These are phyloP conservation scores for Myxozyma mucilagina DNA, from an alignment of 805 yeast genomes.

Conservation along the genomic window DNA sequence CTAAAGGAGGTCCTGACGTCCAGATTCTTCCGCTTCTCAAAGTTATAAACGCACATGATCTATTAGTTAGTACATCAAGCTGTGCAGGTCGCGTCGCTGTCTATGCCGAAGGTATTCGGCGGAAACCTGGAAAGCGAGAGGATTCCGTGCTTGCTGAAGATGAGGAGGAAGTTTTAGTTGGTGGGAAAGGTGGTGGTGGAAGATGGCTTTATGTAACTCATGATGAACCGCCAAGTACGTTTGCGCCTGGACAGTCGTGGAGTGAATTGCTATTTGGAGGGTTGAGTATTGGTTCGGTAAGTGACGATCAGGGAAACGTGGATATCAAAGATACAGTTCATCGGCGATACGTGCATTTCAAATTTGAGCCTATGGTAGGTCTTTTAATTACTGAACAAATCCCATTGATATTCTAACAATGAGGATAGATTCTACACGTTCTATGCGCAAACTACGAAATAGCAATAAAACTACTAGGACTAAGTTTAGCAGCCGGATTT, in stretches of 20 bases:
- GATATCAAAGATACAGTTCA: neutral
- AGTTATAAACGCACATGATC: slow-evolving; percentile 59
- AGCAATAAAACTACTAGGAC: slow-evolving; percentile 63
- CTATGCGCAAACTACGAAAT: slow-evolving; percentile 62
- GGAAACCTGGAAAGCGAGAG: slow-evolving; percentile 19
- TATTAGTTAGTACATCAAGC: slow-evolving; percentile 83
- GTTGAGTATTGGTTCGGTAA: slow-evolving; percentile 31
- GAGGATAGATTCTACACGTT: slow-evolving; percentile 62
- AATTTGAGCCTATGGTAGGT: slow-evolving; percentile 69
- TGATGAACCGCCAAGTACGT: slow-evolving; percentile 39
- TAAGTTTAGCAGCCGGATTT: slow-evolving; percentile 83
- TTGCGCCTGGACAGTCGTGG: slow-evolving; percentile 22
- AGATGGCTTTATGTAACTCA: slow-evolving; percentile 82
- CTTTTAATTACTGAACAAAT: neutral
- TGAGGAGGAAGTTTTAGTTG: slow-evolving; percentile 42
- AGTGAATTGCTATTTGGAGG: slow-evolving; percentile 36
- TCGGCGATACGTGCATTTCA: slow-evolving; percentile 61
- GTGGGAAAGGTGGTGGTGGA: slow-evolving; percentile 86
- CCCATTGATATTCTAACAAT: neutral
- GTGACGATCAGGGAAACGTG: neutral
- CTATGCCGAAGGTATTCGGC: slow-evolving; percentile 71
- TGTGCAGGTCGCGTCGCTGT: slow-evolving; percentile 88
- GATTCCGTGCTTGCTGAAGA: neutral
- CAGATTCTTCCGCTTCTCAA: slow-evolving; percentile 70
- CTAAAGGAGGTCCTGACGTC: slow-evolving; percentile 83